Base-by-base conservation (phyloP, 1,284 basidiomycete genomes). In the Malassezia japonica region DNA sequence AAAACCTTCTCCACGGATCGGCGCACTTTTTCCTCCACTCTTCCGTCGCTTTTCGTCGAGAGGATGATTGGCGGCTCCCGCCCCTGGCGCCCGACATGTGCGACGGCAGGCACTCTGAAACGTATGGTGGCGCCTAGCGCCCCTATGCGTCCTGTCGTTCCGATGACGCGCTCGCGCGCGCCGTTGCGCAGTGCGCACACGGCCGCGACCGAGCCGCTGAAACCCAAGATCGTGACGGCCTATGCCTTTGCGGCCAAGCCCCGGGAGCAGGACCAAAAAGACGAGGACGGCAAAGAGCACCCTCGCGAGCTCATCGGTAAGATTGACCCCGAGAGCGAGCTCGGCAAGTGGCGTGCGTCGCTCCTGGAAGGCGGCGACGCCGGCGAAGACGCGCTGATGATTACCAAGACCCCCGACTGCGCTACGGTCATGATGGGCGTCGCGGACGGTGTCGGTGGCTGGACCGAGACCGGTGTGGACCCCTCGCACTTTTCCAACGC, bases 231-330 rank as follows among this genome's bases (percentile, higher is more conserved):
- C 63, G 79, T 84, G 59, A 77, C 86, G 32, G 84, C 82, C 42
- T 80, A 80, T 16, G 84, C 84, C 67, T 88, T 85, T 80, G 82
- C 83, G 34, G 82, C 83, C 34, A 88, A 88, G 70, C 80, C 82
- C 9, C 74, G 43, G 16, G 43, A 32, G 52, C 59, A 23, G 56
- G 57, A 33, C 40, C 47, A 59, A n/a, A 50, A 40, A 6, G 21
- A 38, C 25, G 42, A 49, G 10, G 27, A 45, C 18, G n/a, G 33
- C 16, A 31, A 36, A 37, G 53, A 33, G 15, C 38, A 9, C 13
- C 38, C 38, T 13, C 68, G 56, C 49, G 69, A 78, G 56, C 74
- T 78, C 10, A 81, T 83, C 0, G 86, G 87, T 62, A 76, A 81
- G 9, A 54, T 54, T 18, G 40, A 47, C 0, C 59, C 77, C 0